phyloP scores from a whole-genome alignment of 164 flowering plant species.

The Vitis riparia region DNA sequence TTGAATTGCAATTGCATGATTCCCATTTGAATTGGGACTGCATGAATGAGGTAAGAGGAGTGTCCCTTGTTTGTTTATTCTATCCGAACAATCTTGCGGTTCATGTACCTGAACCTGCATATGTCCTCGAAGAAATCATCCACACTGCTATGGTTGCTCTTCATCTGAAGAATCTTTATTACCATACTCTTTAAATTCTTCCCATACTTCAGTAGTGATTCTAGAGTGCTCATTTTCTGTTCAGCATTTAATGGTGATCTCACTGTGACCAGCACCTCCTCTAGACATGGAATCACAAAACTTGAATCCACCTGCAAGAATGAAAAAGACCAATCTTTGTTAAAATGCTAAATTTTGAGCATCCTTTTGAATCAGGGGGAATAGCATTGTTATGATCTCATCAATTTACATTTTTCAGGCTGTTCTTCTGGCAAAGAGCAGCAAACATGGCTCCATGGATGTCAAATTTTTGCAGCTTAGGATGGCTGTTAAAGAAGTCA shows the following conservation, averaged over 20 bases:
- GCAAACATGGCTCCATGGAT: conserved; percentile 98
- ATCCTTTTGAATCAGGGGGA: neutral
- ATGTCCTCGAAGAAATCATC: conserved; percentile 91
- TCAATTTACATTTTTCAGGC: conserved; percentile 68
- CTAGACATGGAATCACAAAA: conserved; percentile 69
- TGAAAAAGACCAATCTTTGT: neutral
- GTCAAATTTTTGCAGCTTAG: conserved; percentile 64
- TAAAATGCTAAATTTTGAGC: neutral
- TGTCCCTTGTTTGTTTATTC: conserved; percentile 12
- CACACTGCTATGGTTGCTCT: conserved; percentile 69
- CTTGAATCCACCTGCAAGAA: conserved; percentile 58
- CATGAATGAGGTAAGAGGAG: neutral
- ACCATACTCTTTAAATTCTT: conserved; percentile 56
- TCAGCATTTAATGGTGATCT: conserved; percentile 89
- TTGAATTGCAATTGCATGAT: neutral
- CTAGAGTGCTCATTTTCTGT: conserved; percentile 82
- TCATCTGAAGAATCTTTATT: conserved; percentile 82
- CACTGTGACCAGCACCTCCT: conserved; percentile 63
- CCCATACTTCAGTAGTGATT: conserved; percentile 63
- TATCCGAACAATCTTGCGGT: conserved; percentile 47
- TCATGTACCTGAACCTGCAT: conserved; percentile 60
- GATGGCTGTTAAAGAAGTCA: conserved; percentile 78
- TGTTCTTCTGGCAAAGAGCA: conserved; percentile 84
- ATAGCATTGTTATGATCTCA: neutral
- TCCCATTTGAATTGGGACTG: neutral